Evolutionary conservation across 2,329 filamentous ascomycete species (phyloP), one percentile per base, ranked within the genome.

Genomic region (Fusarium solani-melongenae): DNA sequence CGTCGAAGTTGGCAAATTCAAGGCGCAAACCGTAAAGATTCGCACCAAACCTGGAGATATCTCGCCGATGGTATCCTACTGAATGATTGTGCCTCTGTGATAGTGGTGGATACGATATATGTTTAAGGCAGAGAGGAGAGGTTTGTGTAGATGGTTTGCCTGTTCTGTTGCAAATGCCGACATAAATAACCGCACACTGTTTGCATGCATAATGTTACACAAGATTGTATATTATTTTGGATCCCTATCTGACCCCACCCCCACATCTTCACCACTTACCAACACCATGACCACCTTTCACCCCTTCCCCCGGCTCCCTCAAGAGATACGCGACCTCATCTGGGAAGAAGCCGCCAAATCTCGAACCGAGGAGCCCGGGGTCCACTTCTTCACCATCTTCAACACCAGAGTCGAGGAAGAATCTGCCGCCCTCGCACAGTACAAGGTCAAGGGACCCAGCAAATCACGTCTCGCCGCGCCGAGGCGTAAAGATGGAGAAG

Each of bases 31-130:
- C 6, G 1, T 60, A 65, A 15, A 68, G 44, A 14, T 71, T 61
- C 29, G 65, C 68, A 38, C 65, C 61, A 3, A 58, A 22, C 68
- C 68, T 14, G 65, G 46, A n/a, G n/a, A n/a, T n/a, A n/a, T n/a
- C n/a, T n/a, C n/a, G n/a, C n/a, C n/a, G n/a, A n/a, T n/a, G n/a
- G n/a, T n/a, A n/a, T n/a, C n/a, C n/a, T n/a, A n/a, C n/a, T n/a
- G n/a, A n/a, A n/a, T n/a, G n/a, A n/a, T n/a, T 41, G 38, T 41
- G 10, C n/a, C n/a, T 41, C n/a, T 22, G 38, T 41, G n/a, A 14
- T 22, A 10, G 38, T 22, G 38, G 20, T 41, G 20, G 38, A 41
- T 22, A 41, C 17, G 4, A n/a, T n/a, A n/a, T 38, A 9, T 38
- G 34, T 36, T 38, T 38, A 8, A 38, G 9, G n/a, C 20, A 39